phyloP scores from a whole-genome alignment of 2,329 filamentous ascomycete species.

The Colletotrichum caudatum region DNA sequence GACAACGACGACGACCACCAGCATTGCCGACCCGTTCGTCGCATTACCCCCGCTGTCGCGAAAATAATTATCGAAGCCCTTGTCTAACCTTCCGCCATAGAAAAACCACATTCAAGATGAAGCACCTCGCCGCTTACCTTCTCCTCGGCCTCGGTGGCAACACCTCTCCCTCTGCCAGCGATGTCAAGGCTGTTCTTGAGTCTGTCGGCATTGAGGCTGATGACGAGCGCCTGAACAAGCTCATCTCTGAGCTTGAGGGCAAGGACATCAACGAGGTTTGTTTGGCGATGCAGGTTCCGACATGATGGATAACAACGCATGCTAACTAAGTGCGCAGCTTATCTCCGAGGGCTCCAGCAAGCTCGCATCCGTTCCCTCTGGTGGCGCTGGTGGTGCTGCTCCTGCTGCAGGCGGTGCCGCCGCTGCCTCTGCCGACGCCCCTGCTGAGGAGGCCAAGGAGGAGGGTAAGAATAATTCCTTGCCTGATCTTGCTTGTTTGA shows the following conservation, averaged over 20 bases:
- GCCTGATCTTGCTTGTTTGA: background rate
- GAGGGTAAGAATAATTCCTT: conserved; percentile 79
- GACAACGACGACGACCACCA: background rate
- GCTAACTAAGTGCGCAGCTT: conserved; percentile 68
- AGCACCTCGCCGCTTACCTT: conserved; percentile 99
- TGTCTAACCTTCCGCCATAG: conserved; percentile 42
- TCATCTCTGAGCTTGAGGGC: conserved; percentile 91
- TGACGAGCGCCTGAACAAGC: conserved; percentile 83
- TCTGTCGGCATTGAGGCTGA: conserved; percentile 97
- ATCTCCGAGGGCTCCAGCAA: conserved; percentile 91
- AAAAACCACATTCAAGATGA: conserved; percentile 80
- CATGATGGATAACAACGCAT: background rate
- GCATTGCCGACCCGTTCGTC: conserved; percentile 1
- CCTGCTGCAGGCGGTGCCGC: conserved; percentile 75
- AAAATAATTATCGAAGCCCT: conserved; percentile 33
- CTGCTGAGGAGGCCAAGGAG: conserved; percentile 75
- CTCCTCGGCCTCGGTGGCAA: conserved; percentile 96
- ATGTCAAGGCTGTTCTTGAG: conserved; percentile 90
- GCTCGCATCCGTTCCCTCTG: conserved; percentile 97
- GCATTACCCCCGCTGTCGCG: conserved; percentile 23
- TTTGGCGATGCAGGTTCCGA: background rate
- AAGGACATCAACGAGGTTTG: conserved; percentile 94
- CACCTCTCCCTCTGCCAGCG: conserved; percentile 83
- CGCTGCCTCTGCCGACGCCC: conserved; percentile 72
- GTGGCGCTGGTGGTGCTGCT: conserved; percentile 81